Percentiles rank a stretch among this genome's conserved stretches.
These are phyloP conservation scores for Erodium trifolium DNA, from an alignment of 441 rosid species.

Conservation along the genomic window DNA sequence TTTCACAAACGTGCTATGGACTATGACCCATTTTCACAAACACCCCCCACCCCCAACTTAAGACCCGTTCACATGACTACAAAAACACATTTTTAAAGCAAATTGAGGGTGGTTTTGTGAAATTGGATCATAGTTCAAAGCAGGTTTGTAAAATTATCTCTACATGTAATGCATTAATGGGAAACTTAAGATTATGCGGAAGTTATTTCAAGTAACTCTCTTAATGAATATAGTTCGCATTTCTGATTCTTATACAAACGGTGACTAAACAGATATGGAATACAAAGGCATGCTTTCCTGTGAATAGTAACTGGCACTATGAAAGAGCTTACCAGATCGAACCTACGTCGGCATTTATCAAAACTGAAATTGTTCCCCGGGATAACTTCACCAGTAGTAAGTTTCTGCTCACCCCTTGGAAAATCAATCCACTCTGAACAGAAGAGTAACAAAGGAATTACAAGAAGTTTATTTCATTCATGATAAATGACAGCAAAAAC, in stretches of 20 bases:
- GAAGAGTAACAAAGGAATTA: constrained; percentile 14
- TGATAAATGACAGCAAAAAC: constrained; percentile 9
- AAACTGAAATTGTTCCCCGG: constrained; percentile 73
- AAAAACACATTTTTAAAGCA: too few relatives aligned
- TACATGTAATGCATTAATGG: not conserved
- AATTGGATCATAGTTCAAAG: too few relatives aligned
- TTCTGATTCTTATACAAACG: not conserved
- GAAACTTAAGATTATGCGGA: not conserved
- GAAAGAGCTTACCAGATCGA: constrained; percentile 64
- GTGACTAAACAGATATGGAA: not conserved
- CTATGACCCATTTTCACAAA: too few relatives aligned
- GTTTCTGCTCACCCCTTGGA: constrained; percentile 74
- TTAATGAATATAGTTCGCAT: not conserved
- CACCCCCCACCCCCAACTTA: too few relatives aligned
- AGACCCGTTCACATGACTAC: too few relatives aligned
- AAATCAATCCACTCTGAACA: constrained; percentile 94
- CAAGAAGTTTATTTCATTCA: not conserved
- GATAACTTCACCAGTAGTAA: constrained; percentile 58
- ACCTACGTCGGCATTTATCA: constrained; percentile 91
- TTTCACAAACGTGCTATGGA: too few relatives aligned
- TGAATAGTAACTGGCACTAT: not conserved
- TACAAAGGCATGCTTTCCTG: not conserved
- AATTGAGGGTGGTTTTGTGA: too few relatives aligned
- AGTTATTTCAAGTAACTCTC: not conserved
- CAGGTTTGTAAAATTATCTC: too few relatives aligned